Conservation (phyloP, 2,329 filamentous ascomycete species). For the Alternaria atra region DNA sequence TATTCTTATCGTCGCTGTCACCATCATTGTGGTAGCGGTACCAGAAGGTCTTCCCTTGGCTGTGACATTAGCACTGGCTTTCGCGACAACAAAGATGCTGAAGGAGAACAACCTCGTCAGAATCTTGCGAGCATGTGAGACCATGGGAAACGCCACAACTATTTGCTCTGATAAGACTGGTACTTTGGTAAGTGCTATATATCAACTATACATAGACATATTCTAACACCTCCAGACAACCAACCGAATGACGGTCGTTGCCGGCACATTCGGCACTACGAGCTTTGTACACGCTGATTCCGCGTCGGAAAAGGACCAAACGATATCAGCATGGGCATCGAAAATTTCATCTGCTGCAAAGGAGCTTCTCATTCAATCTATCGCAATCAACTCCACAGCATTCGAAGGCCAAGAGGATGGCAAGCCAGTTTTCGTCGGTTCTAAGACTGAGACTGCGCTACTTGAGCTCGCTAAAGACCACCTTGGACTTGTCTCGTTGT, state of each 20-base stretch:
- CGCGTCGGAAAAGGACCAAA: conserved; percentile 50
- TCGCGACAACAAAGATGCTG: conserved; percentile 48
- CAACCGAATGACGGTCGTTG: conserved; percentile 55
- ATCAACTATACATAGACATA: too few species aligned
- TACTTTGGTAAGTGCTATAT: conserved; percentile 26
- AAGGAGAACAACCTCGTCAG: conserved; percentile 50
- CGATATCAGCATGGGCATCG: conserved; percentile 52
- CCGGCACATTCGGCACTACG: conserved; percentile 48
- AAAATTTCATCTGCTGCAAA: conserved; percentile 54
- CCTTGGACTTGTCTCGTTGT: conserved; percentile 60
- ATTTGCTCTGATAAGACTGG: conserved; percentile 51
- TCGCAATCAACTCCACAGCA: conserved; percentile 61
- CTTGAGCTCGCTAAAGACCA: conserved; percentile 61
- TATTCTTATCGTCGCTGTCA: conserved; percentile 55
- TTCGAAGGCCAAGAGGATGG: conserved; percentile 58
- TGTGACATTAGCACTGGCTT: conserved; percentile 48
- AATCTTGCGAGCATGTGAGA: conserved; percentile 46
- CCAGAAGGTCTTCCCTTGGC: conserved; percentile 52
- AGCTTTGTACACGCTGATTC: conserved; percentile 63
- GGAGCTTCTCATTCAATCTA: conserved; percentile 39
- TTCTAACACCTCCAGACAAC: conserved; percentile 34
- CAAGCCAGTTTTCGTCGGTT: conserved; percentile 62
- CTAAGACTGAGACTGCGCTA: conserved; percentile 66
- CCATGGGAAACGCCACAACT: conserved; percentile 48
- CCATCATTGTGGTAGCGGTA: conserved; percentile 54